Base-by-base conservation (phyloP, 805 yeast genomes). In the Ogataea dorogensis region DNA sequence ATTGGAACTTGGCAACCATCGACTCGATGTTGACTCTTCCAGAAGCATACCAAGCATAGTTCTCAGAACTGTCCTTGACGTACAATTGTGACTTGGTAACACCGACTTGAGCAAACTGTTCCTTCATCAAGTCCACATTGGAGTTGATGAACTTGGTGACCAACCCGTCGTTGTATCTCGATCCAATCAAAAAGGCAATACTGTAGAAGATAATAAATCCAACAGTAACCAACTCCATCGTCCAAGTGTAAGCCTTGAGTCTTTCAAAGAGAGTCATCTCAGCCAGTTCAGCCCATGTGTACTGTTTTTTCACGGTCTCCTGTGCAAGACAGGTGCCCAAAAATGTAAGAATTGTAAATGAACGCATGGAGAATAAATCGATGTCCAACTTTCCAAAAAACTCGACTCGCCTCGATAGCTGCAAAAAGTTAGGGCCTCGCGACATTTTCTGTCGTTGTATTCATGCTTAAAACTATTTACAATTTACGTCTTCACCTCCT, bases 31-130 rank as follows among this genome's bases (percentile, higher is more conserved):
- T 81, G 41, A 77, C 67, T 61, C 98, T 80, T 44, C 98, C 98
- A 39, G 95, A 75, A 27, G 96, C 95, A 58, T 86, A 93, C 23
- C 85, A 68, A 8, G 68, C 63, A 60, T 63, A 86, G 42, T 70
- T 66, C 50, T 81, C 79, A 17, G 79, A 65, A 31, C 78, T 73
- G 54, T 83, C 94, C 58, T 75, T 71, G 48, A 79, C 67, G 45
- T 70, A 68, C 51, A 77, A 61, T 38, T 67, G 58, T 15, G 62
- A 64, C 24, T 54, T 38, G 5, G 67, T 54, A 22, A 71, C 75
- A 44, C 96, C 96, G 42, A 82, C 89, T 57, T 83, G 88, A 51
- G 70, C 76, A 58, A 93, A 93, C 58, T 89, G 82, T 24, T 73
- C 71, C 28, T 70, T 66, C 41, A 89, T 68, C 7, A 70, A 74